Conservation (phyloP, 2,329 filamentous ascomycete genomes). For the Colletotrichum musicola region DNA sequence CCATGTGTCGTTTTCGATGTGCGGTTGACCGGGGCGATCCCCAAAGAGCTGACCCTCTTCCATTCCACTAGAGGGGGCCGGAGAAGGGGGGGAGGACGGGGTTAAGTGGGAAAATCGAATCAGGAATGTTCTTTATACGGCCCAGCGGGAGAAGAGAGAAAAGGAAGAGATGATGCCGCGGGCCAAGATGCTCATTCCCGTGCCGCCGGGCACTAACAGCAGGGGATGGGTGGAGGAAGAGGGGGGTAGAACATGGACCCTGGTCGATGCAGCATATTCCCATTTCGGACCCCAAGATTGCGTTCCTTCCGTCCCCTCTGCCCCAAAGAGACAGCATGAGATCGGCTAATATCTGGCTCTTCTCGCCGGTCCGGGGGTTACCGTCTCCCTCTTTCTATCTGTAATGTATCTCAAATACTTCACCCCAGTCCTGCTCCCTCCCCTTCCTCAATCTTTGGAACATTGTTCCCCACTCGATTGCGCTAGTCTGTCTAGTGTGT, state of each 20-base stretch:
- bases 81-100: slow-evolving; percentile 1
- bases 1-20: slow-evolving; percentile 17
- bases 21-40: slow-evolving; percentile 18
- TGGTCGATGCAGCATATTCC: neutral
- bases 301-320: neutral
- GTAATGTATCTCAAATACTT: too few relatives aligned
- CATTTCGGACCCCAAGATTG: neutral
- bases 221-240: neutral
- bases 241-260: neutral
- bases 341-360: neutral
- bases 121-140: slow-evolving; percentile 3
- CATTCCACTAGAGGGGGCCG: slow-evolving; percentile 11
- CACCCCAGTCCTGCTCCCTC: too few relatives aligned
- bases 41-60: slow-evolving; percentile 22
- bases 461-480: too few relatives aligned
- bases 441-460: too few relatives aligned
- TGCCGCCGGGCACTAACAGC: neutral
- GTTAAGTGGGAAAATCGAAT: neutral
- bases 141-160: too few relatives aligned
- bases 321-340: neutral
- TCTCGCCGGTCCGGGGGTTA: neutral
- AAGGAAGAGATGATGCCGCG: neutral
- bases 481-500: too few relatives aligned
- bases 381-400: neutral
- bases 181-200: neutral